Base-by-base conservation (phyloP, 345 rosid genomes). In the Carallia pectinifolia region DNA sequence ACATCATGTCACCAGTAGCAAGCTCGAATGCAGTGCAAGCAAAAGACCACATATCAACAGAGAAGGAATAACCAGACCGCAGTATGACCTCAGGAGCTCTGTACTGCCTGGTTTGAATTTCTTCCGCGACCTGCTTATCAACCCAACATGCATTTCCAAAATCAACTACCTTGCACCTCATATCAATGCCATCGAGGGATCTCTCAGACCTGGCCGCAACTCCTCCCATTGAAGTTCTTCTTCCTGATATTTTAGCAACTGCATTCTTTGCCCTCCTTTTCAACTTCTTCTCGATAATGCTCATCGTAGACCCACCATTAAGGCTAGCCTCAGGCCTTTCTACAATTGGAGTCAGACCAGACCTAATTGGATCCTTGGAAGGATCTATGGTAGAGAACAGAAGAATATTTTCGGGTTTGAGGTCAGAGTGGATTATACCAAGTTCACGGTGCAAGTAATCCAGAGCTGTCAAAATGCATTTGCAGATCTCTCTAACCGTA, bases 21-120 rank as follows among this genome's bases (percentile, higher is more conserved):
- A 96, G 97, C 85, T 96, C 99, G 39, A 92, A 92, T 36, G 99
- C 97, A 2, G 88, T 92, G 84, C 99, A 96, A 76, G 88, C 99
- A 84, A 96, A 96, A 36, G 99, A 96, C 99, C 99, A 96, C 90
- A 92, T 90, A 77, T 96, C 99, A 66, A 85, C 96, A 47, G 93
- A 84, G 73, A 74, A 92, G 31, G 97, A 81, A 81, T 90, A 92
- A 2, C 98, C 97, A 0, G 97, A 76, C 66, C 71, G 85, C 44
- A 96, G 76, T 65, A 96, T 72, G 16, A 96, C 96, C 81, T 92
- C 98, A 30, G 99, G 99, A 78, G 99, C 97, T 86, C 99, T 82
- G 61, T 96, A 96, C 67, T 96, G 97, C 77, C 98, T 90, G 18
- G 98, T 96, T 70, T 96, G 99, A 70, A 96, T 96, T 74, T 96